Evolutionary conservation across 768 basidiomycete genomes (phyloP).

Genomic region (Polyporus arcularius): DNA sequence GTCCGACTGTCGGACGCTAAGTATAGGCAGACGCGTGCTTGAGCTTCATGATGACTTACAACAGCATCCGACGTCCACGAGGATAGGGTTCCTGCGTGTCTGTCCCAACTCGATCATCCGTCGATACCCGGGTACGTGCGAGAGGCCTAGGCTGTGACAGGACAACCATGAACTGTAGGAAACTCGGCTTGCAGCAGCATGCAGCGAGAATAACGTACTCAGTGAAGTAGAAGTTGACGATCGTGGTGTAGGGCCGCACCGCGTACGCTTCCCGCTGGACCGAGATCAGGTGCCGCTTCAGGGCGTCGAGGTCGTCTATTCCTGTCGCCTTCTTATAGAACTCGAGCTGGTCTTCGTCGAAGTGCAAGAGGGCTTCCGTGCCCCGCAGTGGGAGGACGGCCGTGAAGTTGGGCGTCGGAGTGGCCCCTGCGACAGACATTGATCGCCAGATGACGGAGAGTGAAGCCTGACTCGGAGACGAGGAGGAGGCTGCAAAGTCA

Average conservation of each 20-base stretch:
- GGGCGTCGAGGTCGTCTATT: constrained; percentile 26
- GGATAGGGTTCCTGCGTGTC: constrained; percentile 37
- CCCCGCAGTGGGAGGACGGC: neutral
- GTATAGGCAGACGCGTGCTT: neutral
- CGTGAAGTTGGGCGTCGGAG: neutral
- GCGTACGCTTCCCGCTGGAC: constrained; percentile 28
- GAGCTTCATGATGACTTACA: constrained; percentile 29
- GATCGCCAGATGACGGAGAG: no score
- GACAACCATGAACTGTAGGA: neutral
- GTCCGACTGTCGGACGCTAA: constrained; percentile 35
- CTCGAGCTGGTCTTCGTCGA: constrained; percentile 10
- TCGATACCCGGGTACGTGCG: constrained; percentile 25
- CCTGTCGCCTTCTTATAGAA: constrained; percentile 26
- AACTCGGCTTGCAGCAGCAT: neutral
- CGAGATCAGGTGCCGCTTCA: constrained; percentile 28
- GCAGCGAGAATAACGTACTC: constrained; percentile 9
- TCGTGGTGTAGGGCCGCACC: constrained; percentile 30
- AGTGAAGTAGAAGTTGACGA: constrained; percentile 23
- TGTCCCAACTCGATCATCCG: constrained; percentile 37
- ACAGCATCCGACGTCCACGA: constrained; percentile 50
- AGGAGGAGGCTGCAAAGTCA: no score
- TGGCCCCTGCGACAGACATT: constrained; percentile 30
- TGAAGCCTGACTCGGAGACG: no score
- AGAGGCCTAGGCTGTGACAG: constrained; percentile 17
- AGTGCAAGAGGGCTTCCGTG: constrained; percentile 4